Evolutionary conservation across 345 rosid species (phyloP), one percentile per base, ranked within the genome.

Genomic region (Hevea brasiliensis): DNA sequence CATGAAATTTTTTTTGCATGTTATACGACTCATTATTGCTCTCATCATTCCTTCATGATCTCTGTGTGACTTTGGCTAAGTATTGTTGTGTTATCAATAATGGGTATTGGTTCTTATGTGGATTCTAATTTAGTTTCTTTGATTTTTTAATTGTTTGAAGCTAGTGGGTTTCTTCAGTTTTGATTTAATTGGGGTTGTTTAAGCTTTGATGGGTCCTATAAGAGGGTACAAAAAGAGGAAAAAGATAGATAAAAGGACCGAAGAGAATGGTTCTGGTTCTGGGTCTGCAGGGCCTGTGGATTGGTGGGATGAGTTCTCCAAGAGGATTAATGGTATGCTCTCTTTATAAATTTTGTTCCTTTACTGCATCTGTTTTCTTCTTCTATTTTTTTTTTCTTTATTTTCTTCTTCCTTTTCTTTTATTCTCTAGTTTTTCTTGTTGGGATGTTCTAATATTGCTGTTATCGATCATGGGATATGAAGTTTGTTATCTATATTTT

Each of bases 281-380:
- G 85, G 17, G 37, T 71, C 74, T 56, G 67, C 56, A 58, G 81
- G 70, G 48, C 73, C 88, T 72, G 58, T 66, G 53, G 86, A 83
- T 83, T 81, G 86, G 87, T 84, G 85, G 85, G 85, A 72, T 74
- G 86, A 83, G 64, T 82, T 83, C 53, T 87, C 77, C 45, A 76
- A 68, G 71, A 67, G 80, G 77, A 76, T 83, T 80, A 76, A 81
- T 75, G 88, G 90, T 87, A 76, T 53, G 27, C 64, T 68, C 24
- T 67, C 3, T 55, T 77, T 57, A 56, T 21, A 12, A 69, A 55
- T 56, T 65, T 80, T 61, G 71, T n/a, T 65, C 41, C 63, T 48
- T 75, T 26, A 32, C 51, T 55, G 4, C 40, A 8, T 44, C 47
- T 44, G 47, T 44, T 44, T 1, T 44, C 78, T 1, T 44, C 78